phyloP scores from a whole-genome alignment of 495 filamentous ascomycete genomes.

The Jackrogersella minutella region DNA sequence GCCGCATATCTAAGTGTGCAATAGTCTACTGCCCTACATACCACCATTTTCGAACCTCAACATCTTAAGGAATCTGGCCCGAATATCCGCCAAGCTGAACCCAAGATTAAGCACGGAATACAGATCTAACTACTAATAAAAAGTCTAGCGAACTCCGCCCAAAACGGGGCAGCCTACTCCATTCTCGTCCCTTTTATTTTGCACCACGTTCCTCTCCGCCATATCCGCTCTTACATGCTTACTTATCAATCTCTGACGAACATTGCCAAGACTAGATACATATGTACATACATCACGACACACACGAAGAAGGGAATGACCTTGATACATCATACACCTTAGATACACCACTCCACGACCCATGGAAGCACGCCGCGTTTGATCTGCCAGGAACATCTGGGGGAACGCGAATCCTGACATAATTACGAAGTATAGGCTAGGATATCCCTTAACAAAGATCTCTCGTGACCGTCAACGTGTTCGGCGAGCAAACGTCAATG shows the following conservation, averaged over 20 bases:
- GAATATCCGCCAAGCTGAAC: constrained; percentile 19
- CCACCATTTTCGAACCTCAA: not conserved
- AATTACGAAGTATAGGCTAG: no score
- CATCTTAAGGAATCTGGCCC: constrained; percentile 14
- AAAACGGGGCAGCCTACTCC: constrained; percentile 23
- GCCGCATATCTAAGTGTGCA: no score
- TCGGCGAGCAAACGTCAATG: constrained; percentile 13
- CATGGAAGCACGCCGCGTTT: constrained; percentile 31
- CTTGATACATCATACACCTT: no score
- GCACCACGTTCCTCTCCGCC: constrained; percentile 27
- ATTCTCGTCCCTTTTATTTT: constrained; percentile 41
- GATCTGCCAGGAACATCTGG: constrained; percentile 34
- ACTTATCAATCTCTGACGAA: constrained; percentile 15
- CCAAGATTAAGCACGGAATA: constrained; percentile 13
- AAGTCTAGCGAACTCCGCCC: constrained; percentile 3
- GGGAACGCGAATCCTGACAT: constrained; percentile 37
- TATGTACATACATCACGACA: constrained; percentile 14
- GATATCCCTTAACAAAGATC: constrained; percentile 38
- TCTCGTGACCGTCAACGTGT: not conserved
- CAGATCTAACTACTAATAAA: constrained; percentile 7
- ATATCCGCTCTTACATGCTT: constrained; percentile 17
- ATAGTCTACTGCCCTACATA: constrained; percentile 1
- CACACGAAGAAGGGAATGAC: not conserved
- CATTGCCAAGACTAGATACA: constrained; percentile 11
- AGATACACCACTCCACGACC: constrained; percentile 22